These are phyloP conservation scores for Sherardia arvensis DNA, from an alignment of 257 asterid genomes.

Conservation along the genomic window DNA sequence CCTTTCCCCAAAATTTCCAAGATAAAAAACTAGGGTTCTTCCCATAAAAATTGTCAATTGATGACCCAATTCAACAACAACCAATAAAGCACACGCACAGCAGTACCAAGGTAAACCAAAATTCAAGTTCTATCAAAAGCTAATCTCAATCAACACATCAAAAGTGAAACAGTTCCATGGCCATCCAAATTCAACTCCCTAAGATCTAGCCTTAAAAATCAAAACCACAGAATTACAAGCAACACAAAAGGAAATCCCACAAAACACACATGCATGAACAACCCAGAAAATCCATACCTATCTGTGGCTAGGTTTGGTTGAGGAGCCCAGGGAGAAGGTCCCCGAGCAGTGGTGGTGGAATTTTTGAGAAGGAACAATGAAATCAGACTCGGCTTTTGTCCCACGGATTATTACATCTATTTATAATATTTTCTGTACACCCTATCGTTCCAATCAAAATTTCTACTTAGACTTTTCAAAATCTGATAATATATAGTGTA, in stretches of 20 bases:
- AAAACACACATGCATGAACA: not conserved
- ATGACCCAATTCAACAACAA: not conserved
- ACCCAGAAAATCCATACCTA: not conserved
- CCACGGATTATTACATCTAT: not conserved
- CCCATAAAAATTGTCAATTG: not conserved
- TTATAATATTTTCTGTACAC: too few relatives aligned
- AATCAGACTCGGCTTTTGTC: not conserved
- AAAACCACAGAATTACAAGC: not conserved
- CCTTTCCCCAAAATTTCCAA: not conserved
- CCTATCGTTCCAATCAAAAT: too few relatives aligned
- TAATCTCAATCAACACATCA: not conserved
- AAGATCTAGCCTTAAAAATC: slow-evolving; percentile 8
- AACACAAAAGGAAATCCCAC: not conserved
- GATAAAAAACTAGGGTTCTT: not conserved
- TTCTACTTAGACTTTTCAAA: too few relatives aligned
- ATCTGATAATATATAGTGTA: too few relatives aligned
- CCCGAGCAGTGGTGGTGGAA: not conserved
- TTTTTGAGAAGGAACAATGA: not conserved
- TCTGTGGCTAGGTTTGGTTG: slow-evolving; percentile 11
- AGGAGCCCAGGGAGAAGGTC: slow-evolving; percentile 6
- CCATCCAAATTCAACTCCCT: not conserved
- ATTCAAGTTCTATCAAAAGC: not conserved
- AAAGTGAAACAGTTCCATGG: not conserved
- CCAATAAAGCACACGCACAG: not conserved
- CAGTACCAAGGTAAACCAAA: too few relatives aligned